Conservation (phyloP, 148 eudicot genomes). For the Suaeda aralocaspica region DNA sequence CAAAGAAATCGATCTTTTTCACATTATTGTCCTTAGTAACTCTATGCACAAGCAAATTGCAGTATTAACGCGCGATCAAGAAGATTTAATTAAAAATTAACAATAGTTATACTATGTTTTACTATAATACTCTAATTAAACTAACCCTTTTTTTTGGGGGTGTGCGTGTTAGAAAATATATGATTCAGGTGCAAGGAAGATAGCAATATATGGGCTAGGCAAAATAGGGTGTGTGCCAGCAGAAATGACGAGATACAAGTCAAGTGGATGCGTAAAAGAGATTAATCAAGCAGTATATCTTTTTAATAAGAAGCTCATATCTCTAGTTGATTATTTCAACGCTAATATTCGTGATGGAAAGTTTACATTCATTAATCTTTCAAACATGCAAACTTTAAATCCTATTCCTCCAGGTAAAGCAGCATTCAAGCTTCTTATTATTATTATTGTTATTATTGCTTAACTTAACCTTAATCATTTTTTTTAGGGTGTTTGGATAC, state of each 20-base stretch:
- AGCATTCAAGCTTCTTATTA: no score
- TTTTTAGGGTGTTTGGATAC: no score
- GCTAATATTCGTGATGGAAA: constrained; percentile 18
- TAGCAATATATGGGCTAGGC: constrained; percentile 43
- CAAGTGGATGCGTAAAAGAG: constrained; percentile 29
- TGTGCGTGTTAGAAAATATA: constrained; percentile 53
- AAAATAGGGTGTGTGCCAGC: constrained; percentile 40
- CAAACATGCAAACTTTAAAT: constrained; percentile 18
- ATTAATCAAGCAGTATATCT: constrained; percentile 28
- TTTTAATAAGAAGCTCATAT: constrained; percentile 36
- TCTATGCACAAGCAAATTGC: no score
- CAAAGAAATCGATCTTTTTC: no score
- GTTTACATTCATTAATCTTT: constrained; percentile 35
- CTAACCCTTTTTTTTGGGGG: not conserved
- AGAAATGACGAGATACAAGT: not conserved
- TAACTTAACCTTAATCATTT: no score
- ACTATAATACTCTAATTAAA: no score
- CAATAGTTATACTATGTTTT: no score
- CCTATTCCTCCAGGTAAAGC: constrained; percentile 1
- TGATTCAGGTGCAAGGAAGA: constrained; percentile 49
- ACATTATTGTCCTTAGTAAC: no score
- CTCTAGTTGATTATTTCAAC: constrained; percentile 43
- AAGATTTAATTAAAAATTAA: no score
- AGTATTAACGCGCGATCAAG: no score
- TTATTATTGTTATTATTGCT: no score